Evolutionary conservation across 208 protist species (phyloP), one percentile per base, ranked within the genome.

Genomic region (Crithidia bombi): DNA sequence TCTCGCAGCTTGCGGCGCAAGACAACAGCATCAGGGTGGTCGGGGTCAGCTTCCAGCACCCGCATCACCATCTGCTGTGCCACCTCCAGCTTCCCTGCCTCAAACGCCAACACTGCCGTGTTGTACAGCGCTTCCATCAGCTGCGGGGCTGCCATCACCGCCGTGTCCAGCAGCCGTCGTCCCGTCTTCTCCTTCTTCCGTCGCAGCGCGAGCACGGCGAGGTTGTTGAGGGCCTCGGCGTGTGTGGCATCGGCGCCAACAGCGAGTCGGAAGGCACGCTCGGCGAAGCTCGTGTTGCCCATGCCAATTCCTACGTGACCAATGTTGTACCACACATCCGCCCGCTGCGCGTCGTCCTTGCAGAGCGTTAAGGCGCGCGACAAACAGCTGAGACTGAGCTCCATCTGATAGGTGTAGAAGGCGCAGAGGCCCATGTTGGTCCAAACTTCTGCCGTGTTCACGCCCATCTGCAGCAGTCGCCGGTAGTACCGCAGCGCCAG

Each of bases 251-350:
- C 93, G 11, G 94, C 68, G 32, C 83, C 81, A 7, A 97, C 76
- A 5, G 96, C 90, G 36, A 98, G 73, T 30, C 94, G 90, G 63
- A 99, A 97, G 43, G 93, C 90, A 41, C 97, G 94, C 47, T 97
- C 87, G 1, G 97, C 97, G 30, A 98, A 83, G 19, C 43, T 49
- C 0, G 90, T 47, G 69, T 99, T 96, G 44, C 97, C 96, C 32
- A 98, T 85, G 21, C 88, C 82, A 63, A 99, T 89, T 5, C 92
- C 94, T 19, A 98, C 81, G 69, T 98, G 94, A 9, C 95, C 95
- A 65, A 99, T 91, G 79, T 99, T 99, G 81, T 98, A 99, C 95
- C 95, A 98, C 26, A 98, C 79, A 69, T 98, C 93, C 9, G 95
- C 83, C 17, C 79, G 74, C 64, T 83, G 65, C 25, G 79, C 73